Evolutionary conservation across 108 stramenopile species (phyloP), one percentile per base, ranked within the genome.

Genomic region (Skeletonema tropicum): DNA sequence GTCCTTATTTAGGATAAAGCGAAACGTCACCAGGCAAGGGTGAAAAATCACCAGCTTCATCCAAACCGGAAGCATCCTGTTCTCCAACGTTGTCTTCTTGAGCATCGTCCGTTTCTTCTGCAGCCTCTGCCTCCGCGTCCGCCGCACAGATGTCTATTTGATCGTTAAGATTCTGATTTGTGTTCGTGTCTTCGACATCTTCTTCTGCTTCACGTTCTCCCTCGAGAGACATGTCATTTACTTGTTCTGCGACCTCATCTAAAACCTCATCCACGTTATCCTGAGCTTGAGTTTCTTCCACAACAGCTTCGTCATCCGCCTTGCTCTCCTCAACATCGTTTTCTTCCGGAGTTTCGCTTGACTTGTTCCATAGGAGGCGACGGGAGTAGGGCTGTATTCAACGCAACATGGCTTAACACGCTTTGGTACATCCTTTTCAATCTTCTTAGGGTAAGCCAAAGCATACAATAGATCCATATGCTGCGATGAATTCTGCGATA

Each of bases 401-500:
- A 21, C 5, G 52, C 21, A 9, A 55, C 52, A n/a, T 55, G 15
- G 52, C 23, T 55, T 55, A 23, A 23, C 7, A 9, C 52, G 52
- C 33, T 62, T 62, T 62, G 69, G 25, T 14, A 60, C 21, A n/a
- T 79, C 84, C 60, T 87, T 77, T 15, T 57, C 59, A 4, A 77
- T 77, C 13, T 85, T 80, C 57, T 87, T 85, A 15, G 94, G 94
- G 59, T 92, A 92, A 7, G 94, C 94, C 58, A 94, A 77, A 9
- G 94, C 91, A 61, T 90, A 92, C 68, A 94, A 68, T 39, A 94
- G 67, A 74, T 94, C 91, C 64, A 94, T 76, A 63, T 94, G 91
- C 78, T 94, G 88, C 15, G 79, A 33, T 10, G 91, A 92, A 30
- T 86, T 88, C 59, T 94, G 94, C 5, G 87, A 84, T 12, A 94